Base-by-base conservation (phyloP, 768 basidiomycete species). In the Boletus pseudopeckii region DNA sequence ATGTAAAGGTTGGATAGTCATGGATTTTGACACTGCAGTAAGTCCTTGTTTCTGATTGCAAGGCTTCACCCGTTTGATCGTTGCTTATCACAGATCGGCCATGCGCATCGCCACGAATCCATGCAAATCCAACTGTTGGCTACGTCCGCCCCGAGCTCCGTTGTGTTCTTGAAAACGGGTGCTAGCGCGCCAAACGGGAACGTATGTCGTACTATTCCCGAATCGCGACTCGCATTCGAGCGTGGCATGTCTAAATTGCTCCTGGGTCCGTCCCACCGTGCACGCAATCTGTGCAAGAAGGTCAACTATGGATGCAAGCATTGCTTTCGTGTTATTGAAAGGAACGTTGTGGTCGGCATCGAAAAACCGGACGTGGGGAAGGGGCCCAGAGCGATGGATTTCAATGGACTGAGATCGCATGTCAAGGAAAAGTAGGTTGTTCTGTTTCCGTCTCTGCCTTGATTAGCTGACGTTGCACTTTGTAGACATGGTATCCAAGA, bases 351-450 rank as follows among this genome's bases (percentile, higher is more conserved):
- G 28, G 5, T 38, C 32, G 42, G 22, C 11, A 3, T 38, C 4
- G 53, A 20, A 26, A 54, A 40, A 3, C 47, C 36, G 3, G n/a
- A 6, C 0, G 34, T n/a, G 34, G 17, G 34, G 1, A 48, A 47
- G 33, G 50, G 48, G 30, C 33, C 11, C 13, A 71, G 70, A 45
- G 54, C 68, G 50, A 78, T 81, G 65, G 65, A 58, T 4, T 84
- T 85, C 59, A 69, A 86, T 55, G 86, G 80, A 3, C 58, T 88
- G 48, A 71, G 80, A 38, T 86, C 84, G 22, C 87, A 89, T 57
- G 60, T 80, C 53, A 84, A 84, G 61, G 75, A 70, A 57, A 85
- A 80, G 86, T 87, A 56, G 58, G 81, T 65, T 22, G 36, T 30
- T 39, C 10, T 40, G 13, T 11, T 32, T 38, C 20, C 30, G 24